Percentiles rank a stretch among this genome's conserved stretches.
phyloP scores from a whole-genome alignment of 805 yeast genomes.

The Teunomyces panamensis region DNA sequence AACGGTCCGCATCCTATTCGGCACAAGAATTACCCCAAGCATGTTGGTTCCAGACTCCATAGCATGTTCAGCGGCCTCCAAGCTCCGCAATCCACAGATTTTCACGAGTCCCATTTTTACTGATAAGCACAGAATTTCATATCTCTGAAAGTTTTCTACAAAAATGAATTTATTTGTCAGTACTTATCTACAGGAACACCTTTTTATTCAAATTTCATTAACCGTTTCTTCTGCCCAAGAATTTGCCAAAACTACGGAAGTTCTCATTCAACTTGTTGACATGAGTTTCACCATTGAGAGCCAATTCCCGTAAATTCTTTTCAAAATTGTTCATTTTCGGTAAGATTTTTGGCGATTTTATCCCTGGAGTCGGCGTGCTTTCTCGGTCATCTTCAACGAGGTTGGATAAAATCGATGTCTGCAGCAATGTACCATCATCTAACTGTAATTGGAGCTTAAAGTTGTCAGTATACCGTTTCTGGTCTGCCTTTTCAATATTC shows the following conservation, averaged over 20 bases:
- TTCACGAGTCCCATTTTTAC: slow-evolving; percentile 39
- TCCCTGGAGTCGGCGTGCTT: slow-evolving; percentile 4
- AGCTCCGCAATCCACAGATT: slow-evolving; percentile 76
- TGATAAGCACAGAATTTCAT: no score
- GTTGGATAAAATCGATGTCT: slow-evolving; percentile 29
- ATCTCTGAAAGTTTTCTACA: background rate
- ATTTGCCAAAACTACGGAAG: slow-evolving; percentile 59
- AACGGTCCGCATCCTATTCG: slow-evolving; percentile 72
- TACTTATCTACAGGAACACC: background rate
- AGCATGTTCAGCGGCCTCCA: slow-evolving; percentile 70
- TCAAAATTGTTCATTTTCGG: slow-evolving; percentile 41
- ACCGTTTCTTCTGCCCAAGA: slow-evolving; percentile 34
- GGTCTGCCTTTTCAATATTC: slow-evolving; percentile 40
- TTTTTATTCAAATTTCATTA: background rate
- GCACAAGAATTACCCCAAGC: slow-evolving; percentile 86
- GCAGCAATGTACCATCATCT: slow-evolving; percentile 22
- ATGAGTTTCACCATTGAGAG: slow-evolving; percentile 53
- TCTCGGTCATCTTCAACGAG: slow-evolving; percentile 26
- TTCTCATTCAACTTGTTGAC: slow-evolving; percentile 66
- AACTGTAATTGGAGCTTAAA: slow-evolving; percentile 35
- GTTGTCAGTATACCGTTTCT: slow-evolving; percentile 32
- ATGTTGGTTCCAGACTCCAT: slow-evolving; percentile 69
- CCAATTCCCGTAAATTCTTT: slow-evolving; percentile 45
- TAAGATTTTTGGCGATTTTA: slow-evolving; percentile 25
- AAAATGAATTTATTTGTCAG: background rate